Evolutionary conservation across 768 basidiomycete genomes (phyloP), one percentile per base, ranked within the genome.

Genomic region (Suillus occidentalis): DNA sequence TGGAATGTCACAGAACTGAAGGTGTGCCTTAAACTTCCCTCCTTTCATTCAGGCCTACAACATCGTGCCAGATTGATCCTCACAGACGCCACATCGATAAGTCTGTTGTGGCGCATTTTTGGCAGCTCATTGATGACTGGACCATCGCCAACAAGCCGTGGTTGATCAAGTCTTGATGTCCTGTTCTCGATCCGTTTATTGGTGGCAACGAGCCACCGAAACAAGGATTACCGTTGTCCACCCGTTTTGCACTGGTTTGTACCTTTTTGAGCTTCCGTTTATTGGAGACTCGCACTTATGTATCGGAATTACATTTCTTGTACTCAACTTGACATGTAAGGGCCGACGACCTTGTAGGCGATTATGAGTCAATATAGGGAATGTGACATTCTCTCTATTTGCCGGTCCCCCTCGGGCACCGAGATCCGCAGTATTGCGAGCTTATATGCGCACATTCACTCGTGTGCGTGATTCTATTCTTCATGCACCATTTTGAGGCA

Each of bases 1-100:
- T 99, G 97, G 97, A 98, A 98, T 69, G 97, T 99, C 20, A 92
- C 92, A 0, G 93, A 97, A 72, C 84, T 98, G 67, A 95, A 94
- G 85, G 96, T 92, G 67, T 57, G 79, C 63, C 37, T 58, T 50
- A 14, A n/a, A 20, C 20, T 5, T 50, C 63, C 12, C 42, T 25
- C 61, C 60, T 63, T 20, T 18, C 18, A 42, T 20, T 0, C 4
- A 20, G 34, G n/a, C 7, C n/a, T 55, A 5, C 18, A 14, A 60
- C 31, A 62, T 65, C 53, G 7, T 28, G 7, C 22, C 20, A 97
- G 96, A 95, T 99, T 69, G 97, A 99, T 71, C 90, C 89, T 14
- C 83, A 89, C 67, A 85, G 94, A 66, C 85, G 97, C 68, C 95
- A 99, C 75, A 87, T 94, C 25, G 97, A 99, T 81, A 95, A 97